Evolutionary conservation across 2,329 filamentous ascomycete genomes (phyloP), one percentile per base, ranked within the genome.

Genomic region (Parascedosporium putredinis): DNA sequence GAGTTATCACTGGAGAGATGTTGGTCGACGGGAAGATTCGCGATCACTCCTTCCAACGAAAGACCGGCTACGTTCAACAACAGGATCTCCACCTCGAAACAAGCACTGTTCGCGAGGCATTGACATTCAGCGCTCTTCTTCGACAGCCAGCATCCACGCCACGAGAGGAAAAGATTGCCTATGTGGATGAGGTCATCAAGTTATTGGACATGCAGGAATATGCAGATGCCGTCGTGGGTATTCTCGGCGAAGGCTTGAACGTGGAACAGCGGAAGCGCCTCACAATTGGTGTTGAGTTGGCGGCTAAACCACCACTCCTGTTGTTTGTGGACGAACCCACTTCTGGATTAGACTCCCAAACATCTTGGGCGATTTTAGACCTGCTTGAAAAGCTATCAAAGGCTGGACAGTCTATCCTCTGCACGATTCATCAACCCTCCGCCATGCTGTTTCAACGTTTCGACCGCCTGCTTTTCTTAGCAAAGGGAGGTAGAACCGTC

Each of bases 251-350:
- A 45, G 43, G 43, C 0, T 53, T 63, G 2, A 63, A 78, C 52
- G 63, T 67, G 0, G 68, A 72, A 51, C 68, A 72, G 50, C 58
- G 69, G 12, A 72, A 72, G 45, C 76, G 83, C 54, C 69, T 88
- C 10, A 88, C 84, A 0, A 88, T 88, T 51, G 85, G 83, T 58
- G 84, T 88, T 2, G 85, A 89, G 60, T 69, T 89, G 3, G 84
- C 83, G 14, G 84, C 84, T 1, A 84, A 84, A 59, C 85, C 85
- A 1, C 75, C 83, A 36, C 67, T 88, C 2, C 72, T 88, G 45
- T 74, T 88, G 14, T 88, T 88, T 69, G 71, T 88, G 12, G 85
- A 89, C 57, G 85, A 89, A 58, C 85, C 85, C 2, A 88, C 84
- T 2, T 87, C 83, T 6, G 85, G 85, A 59, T 72, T 88, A 8